phyloP scores from a whole-genome alignment of 305 asterid genomes.

The Vinca major region DNA sequence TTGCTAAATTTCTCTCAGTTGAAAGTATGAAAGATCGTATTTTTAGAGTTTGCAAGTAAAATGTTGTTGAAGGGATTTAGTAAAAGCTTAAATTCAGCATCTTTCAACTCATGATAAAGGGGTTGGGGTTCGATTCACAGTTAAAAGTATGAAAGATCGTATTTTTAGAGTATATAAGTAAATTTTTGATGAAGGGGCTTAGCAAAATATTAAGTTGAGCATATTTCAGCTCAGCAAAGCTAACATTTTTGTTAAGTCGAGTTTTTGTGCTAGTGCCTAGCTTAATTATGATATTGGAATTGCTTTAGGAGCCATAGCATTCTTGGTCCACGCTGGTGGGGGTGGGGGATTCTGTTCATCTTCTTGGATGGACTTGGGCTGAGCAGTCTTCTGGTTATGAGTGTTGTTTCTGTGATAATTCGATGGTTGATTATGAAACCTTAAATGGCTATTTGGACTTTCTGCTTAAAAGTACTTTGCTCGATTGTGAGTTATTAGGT shows the following conservation, averaged over 20 bases:
- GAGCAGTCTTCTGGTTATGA: neutral
- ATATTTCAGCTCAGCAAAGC: neutral
- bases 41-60: neutral
- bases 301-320: neutral
- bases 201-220: neutral
- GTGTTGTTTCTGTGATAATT: neutral
- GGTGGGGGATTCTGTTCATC: neutral
- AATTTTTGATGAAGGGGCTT: neutral
- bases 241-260: neutral
- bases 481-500: neutral
- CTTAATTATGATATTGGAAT: neutral
- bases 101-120: neutral
- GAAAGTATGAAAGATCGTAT: neutral
- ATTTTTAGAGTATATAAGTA: neutral
- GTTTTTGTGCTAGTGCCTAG: neutral
- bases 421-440: neutral
- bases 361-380: neutral
- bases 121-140: no score
- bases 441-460: neutral
- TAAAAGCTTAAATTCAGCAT: neutral
- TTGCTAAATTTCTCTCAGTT: neutral
- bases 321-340: neutral
- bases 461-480: neutral
- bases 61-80: neutral
- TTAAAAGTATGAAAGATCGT: neutral